Evolutionary conservation across 495 filamentous ascomycete genomes (phyloP).

Genomic region (Talaromyces liani): DNA sequence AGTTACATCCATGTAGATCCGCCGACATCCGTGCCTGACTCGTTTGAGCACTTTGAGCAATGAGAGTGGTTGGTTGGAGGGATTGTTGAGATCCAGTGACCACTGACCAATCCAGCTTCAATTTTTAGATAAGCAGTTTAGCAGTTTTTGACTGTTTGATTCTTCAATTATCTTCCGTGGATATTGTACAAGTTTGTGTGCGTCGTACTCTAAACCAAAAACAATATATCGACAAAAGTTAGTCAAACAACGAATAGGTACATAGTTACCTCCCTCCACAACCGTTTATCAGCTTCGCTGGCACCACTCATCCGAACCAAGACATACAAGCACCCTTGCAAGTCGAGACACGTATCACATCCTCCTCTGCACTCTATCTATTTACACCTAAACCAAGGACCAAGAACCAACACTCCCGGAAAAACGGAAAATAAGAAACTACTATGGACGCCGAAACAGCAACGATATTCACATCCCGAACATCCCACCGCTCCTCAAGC

Average conservation of each 20-base stretch:
- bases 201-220: background rate
- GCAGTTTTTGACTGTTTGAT: background rate
- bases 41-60: too few relatives aligned
- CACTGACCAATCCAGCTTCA: background rate
- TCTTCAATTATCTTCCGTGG: background rate
- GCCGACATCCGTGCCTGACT: background rate
- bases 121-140: background rate
- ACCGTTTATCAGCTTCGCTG: background rate
- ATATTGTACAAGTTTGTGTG: background rate
- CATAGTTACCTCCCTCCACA: background rate
- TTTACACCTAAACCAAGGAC: too few relatives aligned
- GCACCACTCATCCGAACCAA: background rate
- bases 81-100: background rate
- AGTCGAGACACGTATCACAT: background rate
- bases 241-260: background rate
- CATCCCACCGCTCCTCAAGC: constrained; percentile 8
- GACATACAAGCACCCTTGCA: background rate
- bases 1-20: background rate
- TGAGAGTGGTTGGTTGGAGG: background rate
- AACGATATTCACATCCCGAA: background rate
- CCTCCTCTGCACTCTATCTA: background rate
- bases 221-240: background rate
- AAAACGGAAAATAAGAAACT: background rate
- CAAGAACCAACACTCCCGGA: too few relatives aligned
- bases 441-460: constrained; percentile 5